Conservation (phyloP, 164 flowering plant genomes). For the Protea cynaroides region DNA sequence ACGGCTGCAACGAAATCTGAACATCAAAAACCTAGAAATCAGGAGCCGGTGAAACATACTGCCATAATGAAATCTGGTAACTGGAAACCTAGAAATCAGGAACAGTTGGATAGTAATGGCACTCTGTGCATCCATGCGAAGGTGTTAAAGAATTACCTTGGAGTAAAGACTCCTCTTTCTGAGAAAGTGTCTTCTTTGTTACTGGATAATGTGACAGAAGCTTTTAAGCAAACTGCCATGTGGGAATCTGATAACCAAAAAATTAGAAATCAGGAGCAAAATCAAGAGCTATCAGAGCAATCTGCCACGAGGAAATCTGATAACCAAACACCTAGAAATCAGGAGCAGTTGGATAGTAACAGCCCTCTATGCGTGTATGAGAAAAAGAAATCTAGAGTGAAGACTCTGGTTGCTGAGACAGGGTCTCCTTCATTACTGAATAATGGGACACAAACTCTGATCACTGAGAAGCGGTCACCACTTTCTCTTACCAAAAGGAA, state of each 20-base stretch:
- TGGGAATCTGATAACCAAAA: conserved; percentile 1
- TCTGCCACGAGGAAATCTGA: conserved; percentile 1
- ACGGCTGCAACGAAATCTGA: too few species aligned
- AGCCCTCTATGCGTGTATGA: neutral
- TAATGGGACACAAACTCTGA: neutral
- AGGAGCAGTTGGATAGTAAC: neutral
- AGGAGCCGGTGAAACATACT: too few species aligned
- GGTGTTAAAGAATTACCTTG: neutral
- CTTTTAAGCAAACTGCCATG: neutral
- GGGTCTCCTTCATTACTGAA: neutral
- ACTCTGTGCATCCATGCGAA: neutral
- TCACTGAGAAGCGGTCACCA: neutral
- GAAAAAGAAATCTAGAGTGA: conserved; percentile 2
- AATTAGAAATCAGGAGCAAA: neutral
- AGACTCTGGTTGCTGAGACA: conserved; percentile 11
- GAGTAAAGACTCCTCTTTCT: conserved; percentile 9
- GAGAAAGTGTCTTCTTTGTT: neutral
- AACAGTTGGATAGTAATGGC: neutral
- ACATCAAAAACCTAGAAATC: too few species aligned
- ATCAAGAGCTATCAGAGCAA: neutral
- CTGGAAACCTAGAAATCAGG: neutral
- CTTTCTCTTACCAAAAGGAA: conserved; percentile 13
- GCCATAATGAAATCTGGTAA: conserved; percentile 1
- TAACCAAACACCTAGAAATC: neutral
- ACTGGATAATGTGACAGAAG: neutral